Base-by-base conservation (phyloP, 2,329 filamentous ascomycete species). In the Fusarium marasasianum region DNA sequence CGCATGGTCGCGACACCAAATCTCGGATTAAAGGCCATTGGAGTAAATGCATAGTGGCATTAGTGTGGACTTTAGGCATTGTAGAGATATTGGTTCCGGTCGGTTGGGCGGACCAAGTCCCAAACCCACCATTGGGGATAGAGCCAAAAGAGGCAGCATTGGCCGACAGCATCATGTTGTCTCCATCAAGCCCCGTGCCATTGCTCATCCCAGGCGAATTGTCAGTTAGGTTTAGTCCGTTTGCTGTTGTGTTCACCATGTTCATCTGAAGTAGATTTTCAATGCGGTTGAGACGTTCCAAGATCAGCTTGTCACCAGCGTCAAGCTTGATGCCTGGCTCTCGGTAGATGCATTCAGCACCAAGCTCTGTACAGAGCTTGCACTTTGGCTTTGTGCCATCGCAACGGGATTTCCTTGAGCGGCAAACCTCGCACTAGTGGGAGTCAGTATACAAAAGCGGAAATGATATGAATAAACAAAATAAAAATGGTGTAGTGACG, bases 301-400 rank as follows among this genome's bases (percentile, higher is more conserved):
- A 84, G 70, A 96, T 96, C 64, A 96, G 86, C 83, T 95, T 96
- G 85, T 96, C 94, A 74, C 94, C 94, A 41, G 93, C 93, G 80
- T 96, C 94, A 15, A 96, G 89, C 83, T 96, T 96, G 85, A 96
- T 94, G 6, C 93, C 93, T 12, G 94, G 94, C 80, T 96, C 94
- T 72, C 94, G 90, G 81, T 96, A 96, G 74, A 95, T 88, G 82
- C 94, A 96, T 72, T 96, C 93, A 50, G 93, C 94, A 62, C 93
- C 93, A 45, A 96, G 86, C 80, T 96, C 94, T 15, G 92, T 91
- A 83, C 94, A 96, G 41, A 96, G 90, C 81, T 94, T 93, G 84
- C 94, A 96, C 82, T 95, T 96, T 50, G 94, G 94, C 76, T 94
- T 91, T 15, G 89, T 92, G 61, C 93, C 93, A 80, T 95, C 93